These are phyloP conservation scores for Podospora australis DNA, from an alignment of 495 filamentous ascomycete species.

Conservation along the genomic window DNA sequence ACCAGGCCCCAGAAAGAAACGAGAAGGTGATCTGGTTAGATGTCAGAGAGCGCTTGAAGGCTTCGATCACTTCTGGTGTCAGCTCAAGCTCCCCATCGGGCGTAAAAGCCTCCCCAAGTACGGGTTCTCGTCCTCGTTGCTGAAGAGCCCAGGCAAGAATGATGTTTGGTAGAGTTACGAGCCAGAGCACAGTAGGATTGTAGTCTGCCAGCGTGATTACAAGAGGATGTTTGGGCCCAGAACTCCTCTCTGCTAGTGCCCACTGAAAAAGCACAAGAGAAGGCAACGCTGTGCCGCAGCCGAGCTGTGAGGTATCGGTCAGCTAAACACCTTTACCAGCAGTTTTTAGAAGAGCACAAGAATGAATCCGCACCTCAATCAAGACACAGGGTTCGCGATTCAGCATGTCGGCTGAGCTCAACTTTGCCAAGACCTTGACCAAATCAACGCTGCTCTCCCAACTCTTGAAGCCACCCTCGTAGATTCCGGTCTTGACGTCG, in stretches of 20 bases:
- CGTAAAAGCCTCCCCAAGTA: constrained; percentile 34
- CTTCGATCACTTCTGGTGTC: constrained; percentile 51
- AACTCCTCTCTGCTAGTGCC: constrained; percentile 39
- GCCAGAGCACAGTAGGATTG: constrained; percentile 74
- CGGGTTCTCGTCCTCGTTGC: constrained; percentile 22
- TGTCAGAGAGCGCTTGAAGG: constrained; percentile 56
- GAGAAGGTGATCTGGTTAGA: constrained; percentile 52
- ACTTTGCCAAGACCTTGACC: constrained; percentile 56
- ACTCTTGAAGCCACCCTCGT: constrained; percentile 98
- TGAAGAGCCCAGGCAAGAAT: constrained; percentile 69
- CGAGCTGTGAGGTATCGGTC: constrained; percentile 52
- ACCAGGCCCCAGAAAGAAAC: constrained; percentile 84
- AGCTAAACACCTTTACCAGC: constrained; percentile 6
- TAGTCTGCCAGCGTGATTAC: constrained; percentile 81
- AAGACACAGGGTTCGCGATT: constrained; percentile 42
- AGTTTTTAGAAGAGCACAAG: neutral
- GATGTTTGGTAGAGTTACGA: constrained; percentile 86
- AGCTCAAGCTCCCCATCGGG: constrained; percentile 70
- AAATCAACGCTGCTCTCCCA: constrained; percentile 95
- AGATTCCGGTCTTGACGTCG: constrained; percentile 84
- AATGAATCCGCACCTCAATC: constrained; percentile 59
- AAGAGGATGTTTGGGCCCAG: constrained; percentile 29
- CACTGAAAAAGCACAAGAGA: constrained; percentile 70
- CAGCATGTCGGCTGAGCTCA: constrained; percentile 54
- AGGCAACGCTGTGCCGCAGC: constrained; percentile 85